Conservation (phyloP, 352 stramenopile genomes). For the Globisporangium barbulae region DNA sequence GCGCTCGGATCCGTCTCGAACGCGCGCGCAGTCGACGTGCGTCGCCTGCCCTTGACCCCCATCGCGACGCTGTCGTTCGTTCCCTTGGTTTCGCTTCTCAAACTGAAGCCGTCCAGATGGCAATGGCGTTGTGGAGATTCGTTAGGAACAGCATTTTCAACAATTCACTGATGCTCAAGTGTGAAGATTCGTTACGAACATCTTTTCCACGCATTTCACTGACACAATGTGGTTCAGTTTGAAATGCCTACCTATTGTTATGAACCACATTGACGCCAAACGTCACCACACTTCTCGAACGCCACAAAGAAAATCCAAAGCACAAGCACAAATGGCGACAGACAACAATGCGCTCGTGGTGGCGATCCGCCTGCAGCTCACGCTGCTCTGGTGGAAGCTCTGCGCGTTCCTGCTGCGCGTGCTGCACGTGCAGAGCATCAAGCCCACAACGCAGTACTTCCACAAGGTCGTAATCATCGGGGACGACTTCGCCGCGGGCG, state of each 20-base stretch:
- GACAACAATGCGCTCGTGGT: slow-evolving; percentile 24
- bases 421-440: slow-evolving; percentile 42
- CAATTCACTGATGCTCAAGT: too few relatives aligned
- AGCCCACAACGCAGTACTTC: slow-evolving; percentile 57
- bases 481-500: slow-evolving; percentile 77
- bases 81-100: neutral
- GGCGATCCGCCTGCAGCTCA: slow-evolving; percentile 46
- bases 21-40: slow-evolving; percentile 23
- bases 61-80: slow-evolving; percentile 22
- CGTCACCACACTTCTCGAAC: neutral
- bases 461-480: slow-evolving; percentile 85
- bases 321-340: neutral
- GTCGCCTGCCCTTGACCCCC: slow-evolving; percentile 64
- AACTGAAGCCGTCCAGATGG: neutral
- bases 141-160: neutral
- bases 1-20: slow-evolving; percentile 23
- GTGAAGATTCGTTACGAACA: too few relatives aligned
- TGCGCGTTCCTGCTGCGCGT: slow-evolving; percentile 50
- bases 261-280: neutral
- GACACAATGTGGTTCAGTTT: too few relatives aligned
- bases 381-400: slow-evolving; percentile 66
- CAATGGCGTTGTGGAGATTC: neutral
- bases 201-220: too few relatives aligned
- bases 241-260: too few relatives aligned
- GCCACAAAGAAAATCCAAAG: neutral